Conservation (phyloP, 164 flowering plant species). For the Nelumbo lutea region DNA sequence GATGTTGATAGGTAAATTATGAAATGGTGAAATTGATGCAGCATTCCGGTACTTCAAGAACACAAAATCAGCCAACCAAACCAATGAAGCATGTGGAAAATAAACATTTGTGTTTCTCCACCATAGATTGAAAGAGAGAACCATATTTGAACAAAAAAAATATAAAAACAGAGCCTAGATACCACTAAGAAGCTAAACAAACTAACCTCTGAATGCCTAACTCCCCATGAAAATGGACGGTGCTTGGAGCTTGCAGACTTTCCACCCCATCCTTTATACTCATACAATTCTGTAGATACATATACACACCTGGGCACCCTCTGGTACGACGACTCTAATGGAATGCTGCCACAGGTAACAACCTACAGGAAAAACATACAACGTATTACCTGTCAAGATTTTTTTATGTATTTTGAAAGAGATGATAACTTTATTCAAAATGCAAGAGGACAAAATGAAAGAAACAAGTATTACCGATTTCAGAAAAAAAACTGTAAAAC, state of each 20-base stretch:
- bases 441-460: too few species aligned
- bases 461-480: too few species aligned
- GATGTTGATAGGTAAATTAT: too few species aligned
- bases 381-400: slow-evolving; percentile 1
- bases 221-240: slow-evolving; percentile 83
- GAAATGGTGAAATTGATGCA: too few species aligned
- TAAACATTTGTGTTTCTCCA: too few species aligned
- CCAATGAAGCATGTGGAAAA: too few species aligned
- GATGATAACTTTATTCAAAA: too few species aligned
- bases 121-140: too few species aligned
- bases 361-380: slow-evolving; percentile 45
- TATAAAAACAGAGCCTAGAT: not conserved
- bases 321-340: slow-evolving; percentile 88
- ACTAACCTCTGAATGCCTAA: slow-evolving; percentile 84
- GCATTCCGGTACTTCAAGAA: too few species aligned
- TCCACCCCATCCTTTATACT: slow-evolving; percentile 81
- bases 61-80: too few species aligned
- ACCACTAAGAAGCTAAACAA: not conserved
- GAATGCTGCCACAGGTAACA: slow-evolving; percentile 93
- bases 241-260: slow-evolving; percentile 82
- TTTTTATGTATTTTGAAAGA: too few species aligned
- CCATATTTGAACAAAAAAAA: not conserved
- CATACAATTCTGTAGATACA: slow-evolving; percentile 77
- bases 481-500: too few species aligned
- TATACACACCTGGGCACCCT: slow-evolving; percentile 82